Conservation (phyloP, 192 early-diverging fungal species). For the Coemansia reversa region DNA sequence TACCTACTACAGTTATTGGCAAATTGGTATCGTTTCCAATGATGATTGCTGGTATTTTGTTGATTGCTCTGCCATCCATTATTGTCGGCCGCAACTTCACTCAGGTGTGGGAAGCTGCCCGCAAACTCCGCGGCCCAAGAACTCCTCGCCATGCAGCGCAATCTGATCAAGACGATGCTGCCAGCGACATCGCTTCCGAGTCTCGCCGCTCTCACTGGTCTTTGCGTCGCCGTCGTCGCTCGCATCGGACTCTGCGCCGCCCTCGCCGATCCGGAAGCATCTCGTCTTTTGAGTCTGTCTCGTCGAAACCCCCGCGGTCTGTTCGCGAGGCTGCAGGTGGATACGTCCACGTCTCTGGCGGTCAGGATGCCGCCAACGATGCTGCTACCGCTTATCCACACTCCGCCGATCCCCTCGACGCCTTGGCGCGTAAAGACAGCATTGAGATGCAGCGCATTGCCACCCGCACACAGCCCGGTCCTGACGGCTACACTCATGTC, state of each 20-base stretch:
- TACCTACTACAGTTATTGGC: slow-evolving; percentile 76
- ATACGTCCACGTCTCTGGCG: slow-evolving; percentile 32
- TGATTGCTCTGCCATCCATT: slow-evolving; percentile 81
- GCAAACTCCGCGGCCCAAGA: slow-evolving; percentile 39
- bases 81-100: slow-evolving; percentile 83
- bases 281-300: slow-evolving; percentile 41
- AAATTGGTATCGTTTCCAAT: slow-evolving; percentile 78
- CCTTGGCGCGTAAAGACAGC: slow-evolving; percentile 51
- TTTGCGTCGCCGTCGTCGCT: no score
- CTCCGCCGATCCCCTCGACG: slow-evolving; percentile 31
- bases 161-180: slow-evolving; percentile 9
- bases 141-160: slow-evolving; percentile 18
- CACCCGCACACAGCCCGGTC: slow-evolving; percentile 1
- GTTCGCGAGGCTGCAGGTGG: slow-evolving; percentile 20
- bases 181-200: neutral
- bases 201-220: no score
- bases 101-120: slow-evolving; percentile 72
- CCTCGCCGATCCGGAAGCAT: slow-evolving; percentile 34
- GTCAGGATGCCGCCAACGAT: slow-evolving; percentile 6
- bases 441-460: slow-evolving; percentile 52
- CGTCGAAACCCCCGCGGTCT: slow-evolving; percentile 14
- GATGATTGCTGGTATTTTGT: slow-evolving; percentile 77
- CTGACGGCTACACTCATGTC: slow-evolving; percentile 28
- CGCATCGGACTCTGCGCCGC: slow-evolving; percentile 1
- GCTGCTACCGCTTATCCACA: slow-evolving; percentile 8